These are phyloP conservation scores for Suhomyces coccinellae DNA, from an alignment of 1,139 yeast species.

Conservation along the genomic window DNA sequence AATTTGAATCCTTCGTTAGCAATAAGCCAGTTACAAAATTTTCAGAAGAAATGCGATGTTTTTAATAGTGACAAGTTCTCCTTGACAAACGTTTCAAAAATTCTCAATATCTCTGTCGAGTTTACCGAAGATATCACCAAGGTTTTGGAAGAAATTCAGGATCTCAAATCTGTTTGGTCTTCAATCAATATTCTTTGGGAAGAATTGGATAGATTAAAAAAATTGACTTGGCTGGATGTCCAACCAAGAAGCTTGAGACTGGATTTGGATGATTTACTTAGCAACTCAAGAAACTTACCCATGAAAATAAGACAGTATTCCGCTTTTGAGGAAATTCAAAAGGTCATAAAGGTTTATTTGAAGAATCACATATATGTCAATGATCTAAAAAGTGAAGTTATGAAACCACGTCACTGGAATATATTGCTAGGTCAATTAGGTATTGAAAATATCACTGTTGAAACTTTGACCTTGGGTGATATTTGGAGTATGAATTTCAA, in stretches of 20 bases:
- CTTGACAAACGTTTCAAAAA: constrained; percentile 42
- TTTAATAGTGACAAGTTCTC: constrained; percentile 22
- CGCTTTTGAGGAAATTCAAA: constrained; percentile 64
- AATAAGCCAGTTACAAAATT: constrained; percentile 42
- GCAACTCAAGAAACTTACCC: constrained; percentile 55
- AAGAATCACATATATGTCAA: constrained; percentile 42
- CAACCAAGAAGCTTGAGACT: constrained; percentile 50
- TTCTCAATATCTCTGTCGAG: constrained; percentile 42
- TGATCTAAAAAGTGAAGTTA: constrained; percentile 56
- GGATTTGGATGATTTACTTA: constrained; percentile 53
- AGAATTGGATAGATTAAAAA: constrained; percentile 46
- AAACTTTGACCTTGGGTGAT: constrained; percentile 51
- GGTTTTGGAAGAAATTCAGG: constrained; percentile 53
- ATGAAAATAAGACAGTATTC: constrained; percentile 63
- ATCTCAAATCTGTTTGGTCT: constrained; percentile 65
- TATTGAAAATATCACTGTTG: constrained; percentile 17
- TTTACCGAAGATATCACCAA: constrained; percentile 24
- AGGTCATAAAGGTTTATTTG: constrained; percentile 41
- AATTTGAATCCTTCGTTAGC: constrained; percentile 52
- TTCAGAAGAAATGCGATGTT: constrained; percentile 33
- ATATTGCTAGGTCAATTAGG: constrained; percentile 41
- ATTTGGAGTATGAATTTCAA: constrained; percentile 59
- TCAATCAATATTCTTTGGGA: constrained; percentile 58
- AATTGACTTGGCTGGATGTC: constrained; percentile 51
- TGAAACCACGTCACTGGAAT: constrained; percentile 73